Percentiles rank a stretch among this genome's conserved stretches.
These are phyloP conservation scores for Hanseniaspora vineae DNA, from an alignment of 805 yeast species.

Conservation along the genomic window DNA sequence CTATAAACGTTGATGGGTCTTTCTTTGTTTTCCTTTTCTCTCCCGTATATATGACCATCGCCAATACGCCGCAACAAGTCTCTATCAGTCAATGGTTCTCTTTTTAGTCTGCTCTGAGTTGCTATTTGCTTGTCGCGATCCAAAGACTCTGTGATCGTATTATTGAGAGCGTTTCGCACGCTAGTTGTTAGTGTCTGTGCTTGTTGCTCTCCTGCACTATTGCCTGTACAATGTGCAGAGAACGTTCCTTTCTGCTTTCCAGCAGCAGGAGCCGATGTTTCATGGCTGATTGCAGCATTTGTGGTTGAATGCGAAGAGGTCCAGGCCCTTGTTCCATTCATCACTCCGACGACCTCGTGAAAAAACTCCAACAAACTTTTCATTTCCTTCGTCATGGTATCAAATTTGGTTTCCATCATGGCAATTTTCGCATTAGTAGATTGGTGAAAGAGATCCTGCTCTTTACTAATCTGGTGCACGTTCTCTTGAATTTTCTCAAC, in stretches of 20 bases:
- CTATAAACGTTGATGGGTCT: slow-evolving; percentile 7
- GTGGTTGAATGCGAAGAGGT: slow-evolving; percentile 14
- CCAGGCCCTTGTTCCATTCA: slow-evolving; percentile 15
- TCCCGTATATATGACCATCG: not conserved
- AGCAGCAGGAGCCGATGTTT: not conserved
- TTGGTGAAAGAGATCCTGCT: slow-evolving; percentile 14
- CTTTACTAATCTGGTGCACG: slow-evolving; percentile 11
- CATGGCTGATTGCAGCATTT: slow-evolving; percentile 6
- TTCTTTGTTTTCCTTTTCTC: not conserved
- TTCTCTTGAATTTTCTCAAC: slow-evolving; percentile 12
- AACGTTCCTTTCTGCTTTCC: not conserved
- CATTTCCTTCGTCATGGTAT: slow-evolving; percentile 10
- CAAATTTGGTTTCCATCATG: slow-evolving; percentile 11
- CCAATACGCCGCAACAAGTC: slow-evolving; percentile 1
- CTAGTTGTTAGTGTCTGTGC: not conserved
- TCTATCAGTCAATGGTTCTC: slow-evolving; percentile 2
- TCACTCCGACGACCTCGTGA: slow-evolving; percentile 16
- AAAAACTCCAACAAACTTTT: slow-evolving; percentile 9
- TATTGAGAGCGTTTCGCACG: not conserved
- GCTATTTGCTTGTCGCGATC: not conserved
- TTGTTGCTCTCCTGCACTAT: not conserved
- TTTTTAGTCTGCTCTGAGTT: slow-evolving; percentile 1
- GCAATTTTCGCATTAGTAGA: slow-evolving; percentile 4
- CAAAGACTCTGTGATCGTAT: not conserved
- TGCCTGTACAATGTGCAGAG: not conserved